Base-by-base conservation (phyloP, 225 moss, liverwort and hornwort species). In the Marchantia paleacea region DNA sequence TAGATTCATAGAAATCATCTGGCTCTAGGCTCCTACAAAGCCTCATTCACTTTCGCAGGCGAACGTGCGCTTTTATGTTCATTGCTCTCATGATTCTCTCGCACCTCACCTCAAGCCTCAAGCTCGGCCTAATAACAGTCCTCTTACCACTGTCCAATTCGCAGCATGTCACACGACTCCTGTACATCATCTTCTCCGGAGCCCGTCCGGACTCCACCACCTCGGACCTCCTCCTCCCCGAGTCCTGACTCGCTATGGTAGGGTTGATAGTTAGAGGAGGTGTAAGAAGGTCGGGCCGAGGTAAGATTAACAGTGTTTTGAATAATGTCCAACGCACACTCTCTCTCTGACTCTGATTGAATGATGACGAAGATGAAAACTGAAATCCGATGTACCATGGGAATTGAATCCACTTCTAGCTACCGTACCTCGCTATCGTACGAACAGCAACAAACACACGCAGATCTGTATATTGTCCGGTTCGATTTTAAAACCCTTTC, bases 61-160 rank as follows among this genome's bases (percentile, higher is more conserved):
- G 12, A 68, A 68, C 68, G 68, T 68, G 68, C 68, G 68, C 68
- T 68, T 68, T 68, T 68, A 68, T 30, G 68, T 68, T 68, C 12
- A 66, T 68, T 25, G 30, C 14, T 68, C 68, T 68, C 68, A 68
- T 68, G 68, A 68, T 68, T 68, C 29, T 68, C 68, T 68, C 68
- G 31, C 66, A 67, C 66, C 25, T 57, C 57, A 39, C 61, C n/a
- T 29, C 28, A 30, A 39, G 39, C 39, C 9, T 16, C 61, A 61
- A 16, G 22, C 22, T 22, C n/a, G 11, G 29, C 68, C 68, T 68
- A 68, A 29, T 29, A 68, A 30, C 68, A 68, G 11, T 31, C 68
- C 16, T 31, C 28, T 30, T 11, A 6, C 66, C 29, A 29, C 66
- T 67, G 26, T 67, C 66, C 19, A 67, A 26, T 22, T 22, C 10